A percentile compares a stretch with the other conserved stretches of the same genome.
Conservation (phyloP, 305 asterid genomes). For the Solanum hybrid region DNA sequence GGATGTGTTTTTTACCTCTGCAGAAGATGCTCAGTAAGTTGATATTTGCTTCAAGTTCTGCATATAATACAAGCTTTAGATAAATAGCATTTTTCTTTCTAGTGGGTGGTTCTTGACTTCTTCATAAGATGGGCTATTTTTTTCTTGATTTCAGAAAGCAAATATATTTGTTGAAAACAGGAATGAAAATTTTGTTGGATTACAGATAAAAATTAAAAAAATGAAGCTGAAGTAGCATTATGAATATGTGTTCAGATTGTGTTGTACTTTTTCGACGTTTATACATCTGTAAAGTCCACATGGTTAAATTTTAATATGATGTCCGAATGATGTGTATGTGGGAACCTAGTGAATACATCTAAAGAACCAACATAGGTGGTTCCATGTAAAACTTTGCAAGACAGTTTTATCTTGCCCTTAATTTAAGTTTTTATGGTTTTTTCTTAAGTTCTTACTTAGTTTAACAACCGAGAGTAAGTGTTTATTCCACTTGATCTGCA, state of each 20-base stretch:
- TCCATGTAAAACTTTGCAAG: background rate
- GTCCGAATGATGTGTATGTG: background rate
- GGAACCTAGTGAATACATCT: background rate
- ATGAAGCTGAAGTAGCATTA: background rate
- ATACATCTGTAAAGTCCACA: background rate
- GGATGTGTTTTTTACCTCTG: slow-evolving; percentile 37
- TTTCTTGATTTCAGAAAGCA: background rate
- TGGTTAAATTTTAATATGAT: background rate
- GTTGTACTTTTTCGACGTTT: background rate
- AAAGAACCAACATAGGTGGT: background rate
- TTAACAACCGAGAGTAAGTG: background rate
- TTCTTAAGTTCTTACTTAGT: background rate
- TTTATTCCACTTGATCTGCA: background rate
- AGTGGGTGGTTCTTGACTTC: background rate
- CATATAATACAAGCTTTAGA: background rate
- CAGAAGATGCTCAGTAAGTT: slow-evolving; percentile 52
- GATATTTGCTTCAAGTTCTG: background rate
- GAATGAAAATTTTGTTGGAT: background rate
- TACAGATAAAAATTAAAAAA: background rate
- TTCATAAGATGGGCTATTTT: background rate
- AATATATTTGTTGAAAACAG: background rate
- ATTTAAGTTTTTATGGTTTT: background rate
- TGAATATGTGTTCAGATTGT: background rate
- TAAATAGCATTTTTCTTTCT: background rate
- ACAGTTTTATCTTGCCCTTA: background rate